Base-by-base conservation (phyloP, 768 basidiomycete species). In the Lyophyllum semitale region DNA sequence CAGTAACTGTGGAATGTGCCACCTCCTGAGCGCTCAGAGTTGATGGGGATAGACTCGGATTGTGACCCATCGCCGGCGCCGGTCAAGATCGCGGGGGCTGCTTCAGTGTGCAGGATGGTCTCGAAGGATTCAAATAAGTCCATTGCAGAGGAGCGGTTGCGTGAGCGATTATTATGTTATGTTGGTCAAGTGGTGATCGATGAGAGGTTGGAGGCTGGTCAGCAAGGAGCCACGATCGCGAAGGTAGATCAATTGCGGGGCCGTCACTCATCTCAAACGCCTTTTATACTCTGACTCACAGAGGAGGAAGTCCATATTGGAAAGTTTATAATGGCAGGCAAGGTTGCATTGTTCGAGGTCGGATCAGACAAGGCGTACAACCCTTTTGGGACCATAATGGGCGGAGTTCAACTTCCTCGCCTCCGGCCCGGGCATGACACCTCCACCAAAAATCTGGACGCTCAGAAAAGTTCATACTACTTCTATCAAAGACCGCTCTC, bases 361-460 rank as follows among this genome's bases (percentile, higher is more conserved):
- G 8, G 33, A 13, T 35, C 8, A 35, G 13, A 3, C 15, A 13
- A 15, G 33, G n/a, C n/a, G n/a, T n/a, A n/a, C 15, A 13, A 35
- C 33, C 33, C 8, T 35, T 35, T 35, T 15, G 33, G 33, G 33
- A 35, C 6, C 8, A 35, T 35, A 35, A 35, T 35, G 33, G 33
- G 69, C 57, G 48, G 72, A 78, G 33, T 72, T 60, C n/a, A 79
- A 35, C n/a, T n/a, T n/a, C n/a, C n/a, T n/a, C n/a, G n/a, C n/a
- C n/a, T n/a, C n/a, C n/a, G n/a, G n/a, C n/a, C n/a, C n/a, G n/a
- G n/a, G n/a, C n/a, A n/a, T n/a, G n/a, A n/a, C n/a, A n/a, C n/a
- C n/a, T n/a, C n/a, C n/a, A n/a, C n/a, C n/a, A n/a, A n/a, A n/a
- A n/a, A n/a, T n/a, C n/a, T n/a, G n/a, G n/a, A n/a, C n/a, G n/a